Conservation (phyloP, 2,329 filamentous ascomycete genomes). For the Trichophyton mentagrophytes region DNA sequence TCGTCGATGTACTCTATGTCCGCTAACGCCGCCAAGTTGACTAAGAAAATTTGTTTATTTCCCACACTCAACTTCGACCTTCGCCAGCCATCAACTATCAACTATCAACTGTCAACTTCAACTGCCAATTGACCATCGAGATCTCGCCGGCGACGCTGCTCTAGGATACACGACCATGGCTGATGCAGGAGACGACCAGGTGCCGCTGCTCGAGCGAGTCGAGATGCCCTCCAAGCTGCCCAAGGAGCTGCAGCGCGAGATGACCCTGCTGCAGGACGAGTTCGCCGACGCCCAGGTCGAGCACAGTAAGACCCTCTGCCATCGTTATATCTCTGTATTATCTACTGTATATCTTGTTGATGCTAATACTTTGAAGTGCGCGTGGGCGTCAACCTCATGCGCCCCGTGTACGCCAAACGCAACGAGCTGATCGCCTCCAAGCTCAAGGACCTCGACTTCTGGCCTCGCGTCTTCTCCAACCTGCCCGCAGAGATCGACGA, state of each 20-base stretch:
- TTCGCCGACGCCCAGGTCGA: conserved; percentile 75
- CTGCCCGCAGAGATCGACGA: conserved; percentile 75
- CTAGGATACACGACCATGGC: neutral
- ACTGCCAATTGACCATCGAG: neutral
- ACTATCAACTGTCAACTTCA: neutral
- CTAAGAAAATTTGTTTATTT: conserved; percentile 1
- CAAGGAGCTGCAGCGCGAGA: conserved; percentile 44
- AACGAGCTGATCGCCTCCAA: conserved; percentile 57
- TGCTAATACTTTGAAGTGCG: neutral
- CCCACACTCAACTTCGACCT: neutral
- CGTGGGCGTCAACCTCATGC: conserved; percentile 25
- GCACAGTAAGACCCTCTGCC: conserved; percentile 46
- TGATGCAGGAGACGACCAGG: conserved; percentile 15
- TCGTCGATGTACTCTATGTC: too few species aligned
- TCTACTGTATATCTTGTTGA: conserved; percentile 1
- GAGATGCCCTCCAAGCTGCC: conserved; percentile 21
- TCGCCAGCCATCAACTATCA: neutral
- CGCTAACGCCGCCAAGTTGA: neutral
- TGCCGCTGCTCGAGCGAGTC: conserved; percentile 25
- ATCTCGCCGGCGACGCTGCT: neutral
- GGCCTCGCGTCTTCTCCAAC: conserved; percentile 85
- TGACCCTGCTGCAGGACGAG: conserved; percentile 66
- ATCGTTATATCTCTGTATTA: conserved; percentile 12
- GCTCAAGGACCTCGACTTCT: conserved; percentile 56
- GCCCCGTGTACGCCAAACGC: conserved; percentile 65